phyloP scores from a whole-genome alignment of 345 rosid genomes.

The Corymbia maculata region DNA sequence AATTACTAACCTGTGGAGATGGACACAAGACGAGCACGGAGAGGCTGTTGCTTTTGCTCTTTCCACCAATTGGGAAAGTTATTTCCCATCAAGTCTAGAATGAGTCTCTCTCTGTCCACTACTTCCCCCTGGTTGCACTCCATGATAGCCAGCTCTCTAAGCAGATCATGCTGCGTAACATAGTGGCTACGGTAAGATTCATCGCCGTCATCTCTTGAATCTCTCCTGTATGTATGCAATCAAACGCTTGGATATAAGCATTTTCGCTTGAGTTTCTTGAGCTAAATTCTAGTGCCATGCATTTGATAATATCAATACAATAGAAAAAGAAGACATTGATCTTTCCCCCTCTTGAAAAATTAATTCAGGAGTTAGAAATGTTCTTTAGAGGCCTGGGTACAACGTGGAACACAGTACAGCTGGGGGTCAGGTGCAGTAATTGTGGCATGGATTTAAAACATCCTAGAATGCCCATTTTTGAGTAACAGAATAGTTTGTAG shows the following conservation, averaged over 20 bases:
- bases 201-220: conserved; percentile 3
- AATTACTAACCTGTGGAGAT: conserved; percentile 32
- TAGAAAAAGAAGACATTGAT: not conserved
- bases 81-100: conserved; percentile 20
- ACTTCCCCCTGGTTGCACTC: conserved; percentile 10
- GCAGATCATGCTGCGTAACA: conserved; percentile 41
- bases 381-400: not conserved
- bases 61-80: conserved; percentile 34
- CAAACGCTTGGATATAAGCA: not conserved
- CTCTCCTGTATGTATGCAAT: conserved; percentile 18
- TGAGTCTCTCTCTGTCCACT: conserved; percentile 21
- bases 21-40: conserved; percentile 24
- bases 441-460: not conserved
- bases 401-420: not conserved
- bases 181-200: conserved; percentile 25
- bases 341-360: not conserved
- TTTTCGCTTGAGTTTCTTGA: not conserved
- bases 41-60: conserved; percentile 1
- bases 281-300: not conserved
- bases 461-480: not conserved
- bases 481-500: not conserved
- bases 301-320: not conserved
- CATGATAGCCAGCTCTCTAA: conserved; percentile 32
- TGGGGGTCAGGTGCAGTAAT: not conserved
- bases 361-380: not conserved